These are phyloP conservation scores for Aegle marmelos DNA, from an alignment of 345 rosid species.

Conservation along the genomic window DNA sequence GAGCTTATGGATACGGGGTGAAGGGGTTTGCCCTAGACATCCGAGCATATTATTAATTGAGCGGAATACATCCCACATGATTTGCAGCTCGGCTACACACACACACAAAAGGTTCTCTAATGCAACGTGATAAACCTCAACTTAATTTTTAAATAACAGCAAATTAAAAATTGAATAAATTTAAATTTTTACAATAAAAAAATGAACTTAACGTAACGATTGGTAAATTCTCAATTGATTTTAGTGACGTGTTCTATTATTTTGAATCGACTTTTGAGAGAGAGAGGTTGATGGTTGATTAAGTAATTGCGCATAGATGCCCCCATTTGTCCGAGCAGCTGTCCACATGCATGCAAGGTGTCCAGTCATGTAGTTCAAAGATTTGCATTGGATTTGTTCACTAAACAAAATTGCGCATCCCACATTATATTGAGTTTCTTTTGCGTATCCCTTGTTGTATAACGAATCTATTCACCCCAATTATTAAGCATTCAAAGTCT, in stretches of 20 bases:
- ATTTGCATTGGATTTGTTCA: not conserved
- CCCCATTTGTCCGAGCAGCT: not conserved
- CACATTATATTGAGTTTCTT: not conserved
- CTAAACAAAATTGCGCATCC: not conserved
- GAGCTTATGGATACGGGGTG: not conserved
- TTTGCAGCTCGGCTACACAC: not conserved
- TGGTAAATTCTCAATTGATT: no score
- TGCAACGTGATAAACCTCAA: no score
- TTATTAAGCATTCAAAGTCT: not conserved
- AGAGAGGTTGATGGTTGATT: no score
- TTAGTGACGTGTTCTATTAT: no score
- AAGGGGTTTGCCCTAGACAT: not conserved
- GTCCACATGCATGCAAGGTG: slow-evolving; percentile 8
- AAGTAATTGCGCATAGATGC: not conserved
- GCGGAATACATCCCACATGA: not conserved
- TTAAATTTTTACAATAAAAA: no score
- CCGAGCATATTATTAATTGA: not conserved
- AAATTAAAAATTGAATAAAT: no score
- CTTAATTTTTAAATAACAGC: no score
- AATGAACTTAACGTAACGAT: no score
- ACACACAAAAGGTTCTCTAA: no score
- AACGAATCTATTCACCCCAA: slow-evolving; percentile 8
- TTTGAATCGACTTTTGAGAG: not conserved
- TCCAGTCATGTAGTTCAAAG: not conserved
- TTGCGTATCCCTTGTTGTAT: not conserved